Base-by-base conservation (phyloP, 148 eudicot genomes). In the Cornus florida region DNA sequence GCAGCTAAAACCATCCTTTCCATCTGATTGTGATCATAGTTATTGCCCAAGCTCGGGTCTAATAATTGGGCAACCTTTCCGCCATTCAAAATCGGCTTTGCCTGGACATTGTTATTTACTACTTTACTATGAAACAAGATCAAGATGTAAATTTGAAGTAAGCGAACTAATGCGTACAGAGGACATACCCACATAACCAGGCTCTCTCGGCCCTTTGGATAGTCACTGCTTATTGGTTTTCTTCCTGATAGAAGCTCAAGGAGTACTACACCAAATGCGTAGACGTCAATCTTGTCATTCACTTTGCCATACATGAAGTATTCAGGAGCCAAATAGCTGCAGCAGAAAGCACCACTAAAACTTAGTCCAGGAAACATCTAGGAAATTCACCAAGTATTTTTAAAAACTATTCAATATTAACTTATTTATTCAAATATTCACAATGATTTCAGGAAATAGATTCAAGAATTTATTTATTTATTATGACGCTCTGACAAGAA, bases 1-100 rank as follows among this genome's bases (percentile, higher is more conserved):
- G 99, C 98, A 75, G 99, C 97, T 88, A 92, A 86, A 86, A 89
- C 86, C 97, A 96, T 92, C 78, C 85, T 86, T 83, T 96, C 97
- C 84, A 92, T 87, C 77, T 89, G 97, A 72, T 92, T 89, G 12
- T 7, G 75, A 76, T 89, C 82, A 65, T 86, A 86, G 69, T 88
- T 82, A 71, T 78, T 79, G 38, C 76, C 88, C 86, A 96, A 77
- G 78, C 82, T 78, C 16, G 97, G 92, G 81, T 94, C 99, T 33
- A 89, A 81, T 74, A 92, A 83, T 60, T 86, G 86, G 67, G 89
- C 64, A 69, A 90, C 73, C 81, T 94, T 90, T 23, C 94, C 92
- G 38, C 87, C 86, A 79, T 86, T 86, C 60, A 96, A 79, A 77
- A 93, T 84, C 20, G 93, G 93, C 76, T 86, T 89, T 78, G 99